Evolutionary conservation across 768 basidiomycete species (phyloP).

Genomic region (Mycena chlorophos): DNA sequence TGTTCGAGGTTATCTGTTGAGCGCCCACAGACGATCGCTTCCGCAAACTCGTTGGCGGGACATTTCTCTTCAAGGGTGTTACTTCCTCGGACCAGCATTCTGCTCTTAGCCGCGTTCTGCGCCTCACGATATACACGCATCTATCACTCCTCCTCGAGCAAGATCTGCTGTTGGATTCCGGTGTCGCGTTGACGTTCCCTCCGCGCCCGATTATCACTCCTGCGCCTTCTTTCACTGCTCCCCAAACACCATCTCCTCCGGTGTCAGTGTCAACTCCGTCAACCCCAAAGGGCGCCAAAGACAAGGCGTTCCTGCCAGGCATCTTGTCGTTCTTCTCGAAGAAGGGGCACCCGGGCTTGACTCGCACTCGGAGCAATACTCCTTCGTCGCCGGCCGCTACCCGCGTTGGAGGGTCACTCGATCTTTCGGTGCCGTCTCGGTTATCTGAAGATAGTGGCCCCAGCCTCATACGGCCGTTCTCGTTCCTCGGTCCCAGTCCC

Average conservation of each 20-base stretch:
- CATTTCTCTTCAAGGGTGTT: slow-evolving; percentile 54
- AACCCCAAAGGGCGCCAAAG: slow-evolving; percentile 9
- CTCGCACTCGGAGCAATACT: slow-evolving; percentile 14
- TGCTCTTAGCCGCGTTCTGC: slow-evolving; percentile 49
- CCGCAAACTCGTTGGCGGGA: slow-evolving; percentile 56
- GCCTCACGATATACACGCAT: slow-evolving; percentile 53
- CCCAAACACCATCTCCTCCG: slow-evolving; percentile 27
- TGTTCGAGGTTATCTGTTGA: not conserved
- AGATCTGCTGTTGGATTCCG: slow-evolving; percentile 50
- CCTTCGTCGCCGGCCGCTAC: slow-evolving; percentile 23
- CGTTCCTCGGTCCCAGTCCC: slow-evolving; percentile 31
- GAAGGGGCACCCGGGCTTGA: slow-evolving; percentile 28
- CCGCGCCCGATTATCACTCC: slow-evolving; percentile 17
- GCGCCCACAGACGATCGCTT: slow-evolving; percentile 22
- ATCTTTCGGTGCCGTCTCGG: slow-evolving; percentile 17
- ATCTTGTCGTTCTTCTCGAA: slow-evolving; percentile 45
- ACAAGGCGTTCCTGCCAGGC: slow-evolving; percentile 39
- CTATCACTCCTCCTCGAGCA: slow-evolving; percentile 65
- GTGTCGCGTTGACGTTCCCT: slow-evolving; percentile 48
- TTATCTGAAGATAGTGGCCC: slow-evolving; percentile 32
- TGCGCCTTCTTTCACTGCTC: slow-evolving; percentile 11
- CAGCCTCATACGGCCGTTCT: slow-evolving; percentile 37
- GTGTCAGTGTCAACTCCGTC: not conserved
- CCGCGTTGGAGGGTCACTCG: slow-evolving; percentile 32
- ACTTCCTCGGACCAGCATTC: slow-evolving; percentile 43